Conservation (phyloP, 768 basidiomycete genomes). For the Mycena olivaceomarginata region DNA sequence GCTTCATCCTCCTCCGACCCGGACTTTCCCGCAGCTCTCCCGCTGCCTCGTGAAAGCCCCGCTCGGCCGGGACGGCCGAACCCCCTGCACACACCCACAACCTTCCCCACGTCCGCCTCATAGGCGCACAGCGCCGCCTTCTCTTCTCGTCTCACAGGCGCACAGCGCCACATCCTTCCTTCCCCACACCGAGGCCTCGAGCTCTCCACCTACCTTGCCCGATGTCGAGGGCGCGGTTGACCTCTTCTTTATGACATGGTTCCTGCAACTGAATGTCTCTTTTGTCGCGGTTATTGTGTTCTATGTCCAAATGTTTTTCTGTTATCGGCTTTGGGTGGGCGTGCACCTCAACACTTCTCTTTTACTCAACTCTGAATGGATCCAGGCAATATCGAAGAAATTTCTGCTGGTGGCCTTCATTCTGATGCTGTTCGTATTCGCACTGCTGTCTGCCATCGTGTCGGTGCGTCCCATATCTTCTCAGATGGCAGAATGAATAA, state of each 20-base stretch:
- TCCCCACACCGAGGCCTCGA: no score
- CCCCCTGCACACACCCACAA: no score
- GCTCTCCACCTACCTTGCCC: no score
- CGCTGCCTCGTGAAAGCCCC: no score
- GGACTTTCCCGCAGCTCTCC: no score
- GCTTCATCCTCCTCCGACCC: no score
- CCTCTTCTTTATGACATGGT: neutral
- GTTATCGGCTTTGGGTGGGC: neutral
- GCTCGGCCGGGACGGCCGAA: no score
- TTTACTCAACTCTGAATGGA: neutral
- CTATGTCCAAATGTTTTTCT: constrained; percentile 12
- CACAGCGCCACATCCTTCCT: no score
- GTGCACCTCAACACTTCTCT: neutral
- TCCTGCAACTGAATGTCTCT: neutral
- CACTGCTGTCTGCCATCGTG: neutral
- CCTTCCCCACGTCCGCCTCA: no score
- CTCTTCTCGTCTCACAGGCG: no score
- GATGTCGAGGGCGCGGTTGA: neutral
- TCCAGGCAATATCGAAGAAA: constrained; percentile 1
- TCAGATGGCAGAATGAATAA: neutral
- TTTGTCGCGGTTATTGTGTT: constrained; percentile 3
- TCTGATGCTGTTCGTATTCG: neutral
- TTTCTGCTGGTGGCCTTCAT: neutral
- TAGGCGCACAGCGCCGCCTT: no score
- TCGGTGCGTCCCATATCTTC: neutral